Base-by-base conservation (phyloP, 257 asterid species). In the Lithospermum erythrorhizon region DNA sequence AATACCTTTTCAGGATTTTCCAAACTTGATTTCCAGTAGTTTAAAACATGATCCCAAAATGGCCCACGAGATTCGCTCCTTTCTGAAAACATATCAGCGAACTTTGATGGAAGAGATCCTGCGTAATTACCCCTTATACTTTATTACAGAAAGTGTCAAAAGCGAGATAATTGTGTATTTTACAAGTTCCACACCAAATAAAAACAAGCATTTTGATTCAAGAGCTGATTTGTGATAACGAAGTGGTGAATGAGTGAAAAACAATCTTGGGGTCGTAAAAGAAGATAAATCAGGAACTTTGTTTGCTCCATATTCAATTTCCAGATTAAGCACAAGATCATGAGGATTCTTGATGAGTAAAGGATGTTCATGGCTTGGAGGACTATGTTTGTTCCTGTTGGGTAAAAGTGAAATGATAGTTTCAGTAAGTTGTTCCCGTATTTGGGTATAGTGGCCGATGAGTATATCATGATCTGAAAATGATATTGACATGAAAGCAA, bases 301-400 rank as follows among this genome's bases (percentile, higher is more conserved):
- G 59, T 21, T 11, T 25, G 45, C 54, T 5, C 6, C n/a, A 8
- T 58, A 58, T 2, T 22, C 23, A 19, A 29, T 23, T 18, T 70
- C 75, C 21, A 69, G 30, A 13, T 24, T 32, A 2, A 61, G 72
- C 13, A 69, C 69, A 29, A 74, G 69, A 19, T 65, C 55, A 41
- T 69, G 75, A 52, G 76, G 70, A 8, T 58, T 74, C 7, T 53
- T 61, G 29, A 45, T 55, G 15, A 74, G 48, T 5, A 69, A 74
- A 19, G 59, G 66, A 23, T 61, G 9, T 7, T 15, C 2, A 4
- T 47, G 53, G n/a, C n/a, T n/a, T n/a, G n/a, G n/a, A n/a, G n/a
- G n/a, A n/a, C n/a, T n/a, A n/a, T n/a, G n/a, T n/a, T n/a, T n/a
- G n/a, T n/a, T n/a, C n/a, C n/a, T n/a, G n/a, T n/a, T n/a, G n/a